These are phyloP conservation scores for Suillus luteus DNA, from an alignment of 768 basidiomycete species.

Conservation along the genomic window DNA sequence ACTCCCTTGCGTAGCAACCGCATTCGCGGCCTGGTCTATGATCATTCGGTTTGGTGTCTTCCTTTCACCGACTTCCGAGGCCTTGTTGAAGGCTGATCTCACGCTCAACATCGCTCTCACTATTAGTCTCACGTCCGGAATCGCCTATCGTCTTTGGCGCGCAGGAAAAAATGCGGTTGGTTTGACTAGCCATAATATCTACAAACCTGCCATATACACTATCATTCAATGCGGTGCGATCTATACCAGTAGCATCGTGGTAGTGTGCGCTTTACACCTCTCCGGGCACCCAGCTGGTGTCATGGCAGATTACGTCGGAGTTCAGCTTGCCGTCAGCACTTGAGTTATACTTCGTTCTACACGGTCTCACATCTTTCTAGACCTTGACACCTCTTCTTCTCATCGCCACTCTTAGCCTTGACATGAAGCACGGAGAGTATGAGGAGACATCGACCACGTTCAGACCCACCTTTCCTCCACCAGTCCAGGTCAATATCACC, in stretches of 20 bases:
- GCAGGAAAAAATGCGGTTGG: neutral
- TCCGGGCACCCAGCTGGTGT: neutral
- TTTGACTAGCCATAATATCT: constrained; percentile 5
- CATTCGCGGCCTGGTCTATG: neutral
- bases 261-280: constrained; percentile 13
- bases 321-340: neutral
- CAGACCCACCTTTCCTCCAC: neutral
- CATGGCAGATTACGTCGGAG: constrained; percentile 8
- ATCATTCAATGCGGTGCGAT: constrained; percentile 24
- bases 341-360: neutral
- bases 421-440: neutral
- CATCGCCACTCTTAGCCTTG: neutral
- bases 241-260: constrained; percentile 17
- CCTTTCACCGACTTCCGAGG: neutral
- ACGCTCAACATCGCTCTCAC: constrained; percentile 18
- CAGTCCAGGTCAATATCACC: neutral
- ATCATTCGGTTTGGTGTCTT: neutral
- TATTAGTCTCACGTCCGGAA: constrained; percentile 15
- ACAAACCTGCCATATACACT: constrained; percentile 17
- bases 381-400: constrained; percentile 5
- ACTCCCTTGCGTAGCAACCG: neutral
- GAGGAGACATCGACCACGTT: too few species aligned
- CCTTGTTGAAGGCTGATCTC: constrained; percentile 4
- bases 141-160: constrained; percentile 20
- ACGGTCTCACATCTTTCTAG: neutral